phyloP scores from a whole-genome alignment of 441 rosid species.

The Croton setiger region DNA sequence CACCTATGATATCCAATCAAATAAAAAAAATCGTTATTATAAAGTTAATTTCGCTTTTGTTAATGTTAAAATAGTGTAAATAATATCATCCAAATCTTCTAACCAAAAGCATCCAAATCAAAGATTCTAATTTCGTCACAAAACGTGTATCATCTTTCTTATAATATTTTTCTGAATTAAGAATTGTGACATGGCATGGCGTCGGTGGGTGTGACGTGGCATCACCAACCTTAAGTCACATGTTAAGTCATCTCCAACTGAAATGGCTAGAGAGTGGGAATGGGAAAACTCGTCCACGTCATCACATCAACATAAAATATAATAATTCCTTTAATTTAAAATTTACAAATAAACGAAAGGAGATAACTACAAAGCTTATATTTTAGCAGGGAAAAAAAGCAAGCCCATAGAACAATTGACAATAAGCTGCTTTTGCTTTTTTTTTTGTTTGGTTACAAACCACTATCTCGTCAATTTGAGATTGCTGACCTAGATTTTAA shows the following conservation, averaged over 20 bases:
- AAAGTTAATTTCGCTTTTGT: background rate
- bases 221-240: conserved; percentile 23
- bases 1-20: no score
- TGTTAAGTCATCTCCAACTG: conserved; percentile 30
- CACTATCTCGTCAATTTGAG: conserved; percentile 15
- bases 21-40: no score
- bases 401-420: background rate
- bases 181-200: conserved; percentile 16
- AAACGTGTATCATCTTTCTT: conserved; percentile 14
- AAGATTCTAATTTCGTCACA: conserved; percentile 27
- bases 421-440: conserved; percentile 28
- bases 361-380: conserved; percentile 27
- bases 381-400: conserved; percentile 13
- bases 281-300: conserved; percentile 15
- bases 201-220: conserved; percentile 38
- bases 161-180: background rate
- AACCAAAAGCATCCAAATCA: conserved; percentile 24
- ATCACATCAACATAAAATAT: background rate
- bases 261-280: conserved; percentile 27
- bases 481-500: conserved; percentile 15
- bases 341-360: no score
- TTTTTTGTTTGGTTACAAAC: background rate
- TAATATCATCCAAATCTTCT: background rate
- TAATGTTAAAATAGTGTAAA: background rate
- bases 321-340: background rate